Conservation (phyloP, 2,329 filamentous ascomycete species). For the Epichloe scottii region DNA sequence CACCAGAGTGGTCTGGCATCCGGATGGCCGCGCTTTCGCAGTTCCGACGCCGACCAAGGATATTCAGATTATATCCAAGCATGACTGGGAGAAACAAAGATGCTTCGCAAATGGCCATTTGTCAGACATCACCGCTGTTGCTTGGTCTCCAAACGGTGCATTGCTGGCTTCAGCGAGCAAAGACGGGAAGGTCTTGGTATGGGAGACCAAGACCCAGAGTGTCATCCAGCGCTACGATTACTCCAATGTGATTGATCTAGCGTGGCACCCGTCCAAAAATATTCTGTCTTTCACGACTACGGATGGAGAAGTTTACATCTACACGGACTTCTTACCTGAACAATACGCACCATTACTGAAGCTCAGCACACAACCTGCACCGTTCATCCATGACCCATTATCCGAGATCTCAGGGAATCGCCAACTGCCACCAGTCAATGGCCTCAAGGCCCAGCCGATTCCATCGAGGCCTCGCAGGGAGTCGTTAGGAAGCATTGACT, state of each 20-base stretch:
- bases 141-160: conserved; percentile 92
- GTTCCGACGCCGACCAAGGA: conserved; percentile 71
- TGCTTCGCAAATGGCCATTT: conserved; percentile 68
- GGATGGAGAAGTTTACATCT: conserved; percentile 87
- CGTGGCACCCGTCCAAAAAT: conserved; percentile 87
- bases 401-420: conserved; percentile 56
- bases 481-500: conserved; percentile 69
- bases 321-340: conserved; percentile 53
- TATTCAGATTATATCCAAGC: conserved; percentile 75
- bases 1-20: conserved; percentile 76
- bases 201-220: conserved; percentile 82
- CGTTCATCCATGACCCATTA: conserved; percentile 73
- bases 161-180: conserved; percentile 61
- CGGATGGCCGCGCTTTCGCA: conserved; percentile 84
- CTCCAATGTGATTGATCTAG: conserved; percentile 69
- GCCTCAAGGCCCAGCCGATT: conserved; percentile 33
- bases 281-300: conserved; percentile 83
- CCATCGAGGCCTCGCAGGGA: conserved; percentile 42
- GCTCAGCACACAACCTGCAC: conserved; percentile 57
- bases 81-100: conserved; percentile 80
- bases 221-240: conserved; percentile 70
- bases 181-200: conserved; percentile 61
- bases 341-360: conserved; percentile 45
- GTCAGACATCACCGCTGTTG: conserved; percentile 71
- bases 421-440: conserved; percentile 38